Evolutionary conservation across 108 stramenopile genomes (phyloP).

Genomic region (Pseudonitzschia multiseries): DNA sequence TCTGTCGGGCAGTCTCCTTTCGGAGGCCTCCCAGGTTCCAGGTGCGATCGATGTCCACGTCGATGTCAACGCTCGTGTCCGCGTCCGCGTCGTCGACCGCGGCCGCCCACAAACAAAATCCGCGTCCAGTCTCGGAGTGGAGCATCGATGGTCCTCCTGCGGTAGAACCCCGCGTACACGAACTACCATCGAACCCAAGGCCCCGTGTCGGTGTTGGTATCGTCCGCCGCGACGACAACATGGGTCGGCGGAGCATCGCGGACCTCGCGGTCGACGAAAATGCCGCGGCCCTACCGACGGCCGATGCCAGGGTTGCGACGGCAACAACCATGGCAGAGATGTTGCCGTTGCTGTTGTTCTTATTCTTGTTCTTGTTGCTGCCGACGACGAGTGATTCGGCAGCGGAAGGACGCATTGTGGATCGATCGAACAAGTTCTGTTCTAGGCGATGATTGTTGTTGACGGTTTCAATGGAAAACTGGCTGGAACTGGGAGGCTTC

Average conservation of each 20-base stretch:
- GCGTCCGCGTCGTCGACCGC: background rate
- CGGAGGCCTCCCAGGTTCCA: slow-evolving; percentile 60
- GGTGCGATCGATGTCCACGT: slow-evolving; percentile 18
- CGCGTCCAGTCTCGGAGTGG: background rate
- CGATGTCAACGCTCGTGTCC: background rate
- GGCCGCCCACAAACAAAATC: background rate
- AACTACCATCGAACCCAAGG: too few relatives aligned
- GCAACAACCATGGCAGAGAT: background rate
- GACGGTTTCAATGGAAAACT: background rate
- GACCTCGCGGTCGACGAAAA: background rate
- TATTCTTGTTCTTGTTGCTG: background rate
- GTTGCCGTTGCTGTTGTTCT: background rate
- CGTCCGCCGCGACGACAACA: background rate
- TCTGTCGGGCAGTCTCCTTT: slow-evolving; percentile 68
- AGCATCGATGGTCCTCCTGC: too few relatives aligned
- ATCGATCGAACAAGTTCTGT: background rate
- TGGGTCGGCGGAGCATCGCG: background rate
- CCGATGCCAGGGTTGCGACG: background rate
- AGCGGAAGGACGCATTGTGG: background rate
- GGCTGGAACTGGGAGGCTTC: too few relatives aligned
- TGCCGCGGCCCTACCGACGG: background rate
- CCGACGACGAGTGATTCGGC: slow-evolving; percentile 4
- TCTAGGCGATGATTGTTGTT: background rate
- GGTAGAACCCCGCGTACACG: too few relatives aligned
- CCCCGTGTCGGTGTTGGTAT: too few relatives aligned